A percentile compares a stretch with the other conserved stretches of the same genome.
phyloP scores from a whole-genome alignment of 225 moss, liverwort and hornwort species.

The Polytrichum commune region DNA sequence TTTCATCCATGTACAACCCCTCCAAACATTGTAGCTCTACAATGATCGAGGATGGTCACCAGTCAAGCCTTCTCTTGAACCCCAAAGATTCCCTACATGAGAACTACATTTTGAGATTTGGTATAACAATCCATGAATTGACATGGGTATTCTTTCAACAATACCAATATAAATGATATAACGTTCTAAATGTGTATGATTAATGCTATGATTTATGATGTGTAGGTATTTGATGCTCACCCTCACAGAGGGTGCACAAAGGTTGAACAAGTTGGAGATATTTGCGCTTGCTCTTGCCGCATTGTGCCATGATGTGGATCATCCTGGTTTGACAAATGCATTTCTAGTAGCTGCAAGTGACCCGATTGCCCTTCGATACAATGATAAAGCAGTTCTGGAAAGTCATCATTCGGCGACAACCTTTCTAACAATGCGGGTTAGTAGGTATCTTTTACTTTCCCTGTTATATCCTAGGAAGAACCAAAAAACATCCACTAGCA shows the following conservation, averaged over 20 bases:
- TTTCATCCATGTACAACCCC: too few relatives aligned
- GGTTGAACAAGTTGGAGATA: constrained; percentile 69
- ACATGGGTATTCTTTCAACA: too few relatives aligned
- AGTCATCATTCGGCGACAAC: constrained; percentile 90
- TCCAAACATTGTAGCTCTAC: too few relatives aligned
- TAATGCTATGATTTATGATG: neutral
- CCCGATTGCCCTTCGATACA: constrained; percentile 82
- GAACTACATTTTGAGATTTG: too few relatives aligned
- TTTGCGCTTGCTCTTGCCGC: constrained; percentile 79
- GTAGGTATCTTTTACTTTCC: neutral
- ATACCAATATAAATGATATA: too few relatives aligned
- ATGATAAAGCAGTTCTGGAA: constrained; percentile 86
- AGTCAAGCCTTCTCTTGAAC: too few relatives aligned
- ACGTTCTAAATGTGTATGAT: too few relatives aligned
- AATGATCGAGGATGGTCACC: too few relatives aligned
- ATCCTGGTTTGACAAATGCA: constrained; percentile 93
- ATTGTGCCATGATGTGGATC: constrained; percentile 92
- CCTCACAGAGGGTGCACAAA: constrained; percentile 63
- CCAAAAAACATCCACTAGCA: too few relatives aligned
- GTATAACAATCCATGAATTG: too few relatives aligned
- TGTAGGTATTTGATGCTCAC: constrained; percentile 81
- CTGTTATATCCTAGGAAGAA: too few relatives aligned
- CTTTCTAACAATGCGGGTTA: constrained; percentile 88
- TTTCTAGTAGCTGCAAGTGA: constrained; percentile 83
- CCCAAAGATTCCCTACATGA: too few relatives aligned